Evolutionary conservation across 2,329 filamentous ascomycete species (phyloP), one percentile per base, ranked within the genome.

Genomic region (Aspergillus hortae): DNA sequence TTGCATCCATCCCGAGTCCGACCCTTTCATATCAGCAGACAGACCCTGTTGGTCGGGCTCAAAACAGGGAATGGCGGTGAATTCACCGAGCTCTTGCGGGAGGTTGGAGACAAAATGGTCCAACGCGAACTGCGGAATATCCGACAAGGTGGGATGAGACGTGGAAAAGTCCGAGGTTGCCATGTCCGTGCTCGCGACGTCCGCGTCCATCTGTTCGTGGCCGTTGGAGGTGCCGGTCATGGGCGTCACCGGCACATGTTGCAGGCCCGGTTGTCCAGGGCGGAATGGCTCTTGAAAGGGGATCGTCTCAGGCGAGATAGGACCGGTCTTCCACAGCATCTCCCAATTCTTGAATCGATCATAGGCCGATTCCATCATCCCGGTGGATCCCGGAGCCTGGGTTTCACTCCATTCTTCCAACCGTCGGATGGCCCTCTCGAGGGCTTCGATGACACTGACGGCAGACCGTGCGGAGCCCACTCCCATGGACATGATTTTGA

Each of bases 391-490:
- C 30, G 63, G 59, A 4, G 61, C 58, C 44, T 70, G 67, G 3
- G 59, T 62, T 40, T 73, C 67, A 43, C 69, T 71, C 47, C 73
- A 76, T 17, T 74, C 66, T 44, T 79, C 75, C 3, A 80, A 68
- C 17, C 77, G 71, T 27, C 69, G 64, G 10, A 73, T 71, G 10
- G 78, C 78, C 41, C 75, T 71, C 52, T 80, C 78, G 23, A 80
- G 76, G 1, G 77, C 75, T 56, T 80, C 78, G 33, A 80, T 79
- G 10, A 80, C 70, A n/a, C 74, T 78, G 6, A 77, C 76, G 42
- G 79, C 78, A 3, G 76, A 80, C n/a, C 75, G 74, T 3, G 78
- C 78, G 9, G 78, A 80, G 23, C 77, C 77, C 19, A 78, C 77
- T 1, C 77, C 75, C 54, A 77, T 75, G 0, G 78, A 78, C 77